phyloP scores from a whole-genome alignment of 2,329 filamentous ascomycete species.

The Rutstroemia sp. region DNA sequence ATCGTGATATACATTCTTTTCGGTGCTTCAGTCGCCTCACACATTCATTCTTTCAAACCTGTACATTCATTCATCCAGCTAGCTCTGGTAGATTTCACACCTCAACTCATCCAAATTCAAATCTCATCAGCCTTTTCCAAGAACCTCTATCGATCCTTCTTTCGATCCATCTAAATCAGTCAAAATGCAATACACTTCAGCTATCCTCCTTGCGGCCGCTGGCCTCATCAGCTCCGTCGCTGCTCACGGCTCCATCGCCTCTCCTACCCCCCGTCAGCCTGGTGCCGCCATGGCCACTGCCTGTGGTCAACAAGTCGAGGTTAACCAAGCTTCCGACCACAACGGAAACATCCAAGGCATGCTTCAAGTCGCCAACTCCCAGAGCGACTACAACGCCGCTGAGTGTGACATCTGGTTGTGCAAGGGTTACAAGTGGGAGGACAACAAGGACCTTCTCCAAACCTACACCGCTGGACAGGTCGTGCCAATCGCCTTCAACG shows the following conservation, averaged over 20 bases:
- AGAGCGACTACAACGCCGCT: slow-evolving; percentile 21
- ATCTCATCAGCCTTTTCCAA: neutral
- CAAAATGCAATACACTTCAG: slow-evolving; percentile 22
- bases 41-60: slow-evolving; percentile 5
- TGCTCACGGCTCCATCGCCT: slow-evolving; percentile 41
- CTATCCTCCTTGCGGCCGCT: slow-evolving; percentile 17
- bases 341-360: slow-evolving; percentile 31
- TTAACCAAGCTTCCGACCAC: slow-evolving; percentile 25
- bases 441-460: slow-evolving; percentile 39
- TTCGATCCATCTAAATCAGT: neutral
- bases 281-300: slow-evolving; percentile 34
- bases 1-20: neutral
- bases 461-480: slow-evolving; percentile 37
- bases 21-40: slow-evolving; percentile 5
- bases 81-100: slow-evolving; percentile 9
- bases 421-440: slow-evolving; percentile 38
- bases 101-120: neutral
- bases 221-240: slow-evolving; percentile 34
- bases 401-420: slow-evolving; percentile 39
- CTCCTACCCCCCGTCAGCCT: slow-evolving; percentile 34
- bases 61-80: slow-evolving; percentile 9
- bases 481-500: slow-evolving; percentile 34
- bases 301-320: slow-evolving; percentile 38
- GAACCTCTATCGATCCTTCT: neutral
- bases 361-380: slow-evolving; percentile 28